Percentiles rank a stretch among this genome's conserved stretches.
These are phyloP conservation scores for Ampelomyces quisqualis DNA, from an alignment of 2,329 filamentous ascomycete genomes.

Conservation along the genomic window DNA sequence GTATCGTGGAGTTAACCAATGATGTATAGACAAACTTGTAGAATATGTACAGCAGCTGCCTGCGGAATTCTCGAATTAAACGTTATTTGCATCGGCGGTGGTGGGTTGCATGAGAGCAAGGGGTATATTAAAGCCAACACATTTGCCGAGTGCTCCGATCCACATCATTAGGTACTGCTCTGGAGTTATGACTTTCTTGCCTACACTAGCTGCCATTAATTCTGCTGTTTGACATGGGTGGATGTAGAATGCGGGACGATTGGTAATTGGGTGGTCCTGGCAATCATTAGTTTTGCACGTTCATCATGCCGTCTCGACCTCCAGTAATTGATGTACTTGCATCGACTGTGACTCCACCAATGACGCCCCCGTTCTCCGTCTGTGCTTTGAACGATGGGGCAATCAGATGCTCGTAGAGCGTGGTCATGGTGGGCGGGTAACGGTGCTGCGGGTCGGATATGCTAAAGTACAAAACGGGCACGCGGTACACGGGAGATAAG, in stretches of 20 bases:
- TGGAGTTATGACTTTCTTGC: slow-evolving; percentile 39
- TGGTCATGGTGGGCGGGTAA: slow-evolving; percentile 34
- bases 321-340: slow-evolving; percentile 21
- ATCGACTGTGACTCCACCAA: slow-evolving; percentile 44
- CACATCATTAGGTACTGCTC: slow-evolving; percentile 80
- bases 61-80: background rate
- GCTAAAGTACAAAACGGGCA: slow-evolving; percentile 49
- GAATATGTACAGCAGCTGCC: slow-evolving; percentile 16
- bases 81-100: background rate
- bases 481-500: slow-evolving; percentile 48
- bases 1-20: slow-evolving; percentile 16
- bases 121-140: slow-evolving; percentile 76
- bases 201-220: slow-evolving; percentile 63
- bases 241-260: slow-evolving; percentile 79
- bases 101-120: slow-evolving; percentile 56
- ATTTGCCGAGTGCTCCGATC: slow-evolving; percentile 82
- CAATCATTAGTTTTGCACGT: background rate
- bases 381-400: slow-evolving; percentile 35
- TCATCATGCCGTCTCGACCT: background rate
- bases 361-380: slow-evolving; percentile 38
- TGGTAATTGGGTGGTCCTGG: slow-evolving; percentile 79
- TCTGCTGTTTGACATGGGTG: slow-evolving; percentile 89
- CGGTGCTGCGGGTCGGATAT: slow-evolving; percentile 32
- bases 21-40: slow-evolving; percentile 20
- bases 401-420: slow-evolving; percentile 43